Evolutionary conservation across 1,284 basidiomycete genomes (phyloP), one percentile per base, ranked within the genome.

Genomic region (Marasmius oreades): DNA sequence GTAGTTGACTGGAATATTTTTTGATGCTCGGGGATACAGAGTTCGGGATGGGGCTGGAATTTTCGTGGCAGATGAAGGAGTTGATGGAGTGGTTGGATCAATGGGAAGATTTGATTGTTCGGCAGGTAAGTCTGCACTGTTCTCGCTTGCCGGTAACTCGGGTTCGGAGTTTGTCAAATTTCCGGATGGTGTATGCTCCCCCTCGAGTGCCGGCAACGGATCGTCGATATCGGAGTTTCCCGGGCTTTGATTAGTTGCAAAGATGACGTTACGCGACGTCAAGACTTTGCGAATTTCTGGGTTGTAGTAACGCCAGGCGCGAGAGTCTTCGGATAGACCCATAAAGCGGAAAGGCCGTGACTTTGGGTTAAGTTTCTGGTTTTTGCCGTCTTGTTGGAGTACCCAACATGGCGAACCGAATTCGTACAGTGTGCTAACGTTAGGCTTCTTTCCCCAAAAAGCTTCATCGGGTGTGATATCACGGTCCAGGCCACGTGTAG

Each of bases 391-490:
- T 16, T 61, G 59, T 2, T 18, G 43, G 1, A 61, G 43, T 2
- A 59, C 59, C 57, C 57, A 59, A 31, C 47, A n/a, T n/a, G 16
- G 20, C 6, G 39, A 5, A 14, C 61, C 61, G 55, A 63, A 63
- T 51, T 55, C 53, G 1, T 58, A 55, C 7, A 64, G 16, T 22
- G 53, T 60, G 3, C 44, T 51, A 18, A 68, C 53, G 44, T 67
- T 57, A 5, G 66, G 64, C 47, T 66, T 67, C 18, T 50, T 16
- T 12, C 56, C 48, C 16, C 36, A 51, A 31, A 62, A 67, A 16
- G 59, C 63, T 52, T 70, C 65, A 37, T 62, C 34, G 0, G 67
- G 70, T 1, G 68, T 69, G 5, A 55, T 61, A 14, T 42, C 39
- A 20, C 4, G 23, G n/a, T 52, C 6, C 5, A 52, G 16, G 10